Evolutionary conservation across 2,329 filamentous ascomycete genomes (phyloP), one percentile per base, ranked within the genome.

Genomic region (Neopestalotiopsis sp.): DNA sequence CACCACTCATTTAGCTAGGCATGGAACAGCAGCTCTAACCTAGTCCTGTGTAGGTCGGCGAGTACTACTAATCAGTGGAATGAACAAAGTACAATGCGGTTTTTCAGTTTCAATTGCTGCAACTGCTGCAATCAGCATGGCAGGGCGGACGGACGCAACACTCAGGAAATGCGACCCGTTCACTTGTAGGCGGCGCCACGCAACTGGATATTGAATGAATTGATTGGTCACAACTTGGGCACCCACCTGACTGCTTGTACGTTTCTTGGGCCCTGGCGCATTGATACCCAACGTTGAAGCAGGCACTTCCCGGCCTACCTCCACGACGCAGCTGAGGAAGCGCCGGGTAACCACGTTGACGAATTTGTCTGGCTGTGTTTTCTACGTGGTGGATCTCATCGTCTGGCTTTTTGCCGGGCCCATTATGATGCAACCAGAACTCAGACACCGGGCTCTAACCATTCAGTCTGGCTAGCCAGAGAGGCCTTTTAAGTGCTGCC

Each of bases 221-320:
- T 77, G 77, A 79, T 79, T 80, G 78, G 78, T 70, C 69, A 68
- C 67, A 45, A 59, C 68, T 75, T 75, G 72, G 77, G 76, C 76
- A 78, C 71, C 76, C 70, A 75, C 74, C 69, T 72, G 65, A 67
- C 67, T 69, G 73, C 52, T 52, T 69, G 67, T 70, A 71, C 71
- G 76, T 79, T 78, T 71, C 76, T 80, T 78, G 77, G 82, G 81
- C 80, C 71, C 74, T 72, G 72, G 80, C 77, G 83, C 82, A 82
- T 84, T 79, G 80, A 77, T 83, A 82, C 83, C 83, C 82, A 82
- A 84, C 78, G 69, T 74, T 69, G 65, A 73, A 71, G 72, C 73
- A 73, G 72, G 72, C 71, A 73, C 60, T 57, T 65, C 70, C 69
- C 68, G 70, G 66, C 67, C 70, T 72, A 69, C 68, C 52, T 67